Base-by-base conservation (phyloP, 208 protist genomes). In the Porcisia deanei region DNA sequence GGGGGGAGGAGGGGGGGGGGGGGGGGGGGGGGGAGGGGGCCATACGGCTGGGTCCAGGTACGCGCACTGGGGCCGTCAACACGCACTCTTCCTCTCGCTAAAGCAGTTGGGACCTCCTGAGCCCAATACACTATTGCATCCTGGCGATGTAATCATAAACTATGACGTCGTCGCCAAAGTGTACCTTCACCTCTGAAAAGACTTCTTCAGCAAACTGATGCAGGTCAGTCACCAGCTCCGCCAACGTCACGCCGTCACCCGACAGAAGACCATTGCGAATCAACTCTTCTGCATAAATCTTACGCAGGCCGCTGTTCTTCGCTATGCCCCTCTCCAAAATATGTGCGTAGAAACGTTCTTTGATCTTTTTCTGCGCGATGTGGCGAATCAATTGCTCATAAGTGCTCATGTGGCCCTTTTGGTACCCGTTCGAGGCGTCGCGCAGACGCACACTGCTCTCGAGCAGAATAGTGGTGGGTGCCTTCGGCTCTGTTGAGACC, bases 281-380 rank as follows among this genome's bases (percentile, higher is more conserved):
- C 69, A 94, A 72, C 80, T 93, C 90, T 20, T 90, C 80, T 3
- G 83, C 86, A 65, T 85, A 90, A 34, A 89, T 66, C 41, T 64
- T 73, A 41, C 78, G 75, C 57, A 64, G 60, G 2, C 72, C 75
- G 5, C 39, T 37, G 45, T 80, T 63, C 41, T 43, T 53, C 22
- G 66, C n/a, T 61, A 75, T 74, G 39, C 63, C 72, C 0, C 73
- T 78, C 52, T 72, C 83, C 34, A 94, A 45, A 8, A 94, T 74
- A 30, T 53, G 63, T 18, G 67, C 60, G 14, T 74, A 72, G 67
- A 90, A 94, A 18, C 83, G 83, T 47, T 81, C 53, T 37, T 41
- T 53, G 5, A 96, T 59, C 43, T 85, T 73, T n/a, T 88, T 77
- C 57, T 69, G 75, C 20, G 84, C 73, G 3, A 84, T 70, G 41